Conservation (phyloP, 2,329 filamentous ascomycete species). For the Dryadomyces quercus-mongolicae region DNA sequence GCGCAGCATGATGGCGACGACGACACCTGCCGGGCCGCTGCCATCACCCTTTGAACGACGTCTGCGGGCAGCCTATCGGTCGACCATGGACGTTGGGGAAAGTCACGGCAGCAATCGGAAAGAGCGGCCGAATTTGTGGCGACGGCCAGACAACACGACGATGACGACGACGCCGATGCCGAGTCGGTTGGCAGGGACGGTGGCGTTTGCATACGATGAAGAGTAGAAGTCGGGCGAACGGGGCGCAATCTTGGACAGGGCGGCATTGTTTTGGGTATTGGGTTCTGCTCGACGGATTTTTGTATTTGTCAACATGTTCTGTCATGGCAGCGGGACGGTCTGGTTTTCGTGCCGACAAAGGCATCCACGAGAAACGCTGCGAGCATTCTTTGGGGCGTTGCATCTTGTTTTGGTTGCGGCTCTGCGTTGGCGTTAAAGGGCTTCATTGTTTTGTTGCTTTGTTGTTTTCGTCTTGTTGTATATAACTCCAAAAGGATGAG, state of each 20-base stretch:
- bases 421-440: no score
- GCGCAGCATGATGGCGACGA: constrained; percentile 4
- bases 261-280: neutral
- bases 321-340: no score
- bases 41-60: constrained; percentile 13
- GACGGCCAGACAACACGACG: neutral
- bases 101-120: neutral
- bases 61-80: constrained; percentile 12
- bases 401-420: no score
- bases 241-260: neutral
- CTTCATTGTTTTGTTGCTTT: no score
- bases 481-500: no score
- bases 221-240: neutral
- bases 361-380: no score
- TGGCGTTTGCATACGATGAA: constrained; percentile 10
- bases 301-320: neutral
- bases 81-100: neutral
- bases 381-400: no score
- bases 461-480: no score
- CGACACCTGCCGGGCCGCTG: constrained; percentile 13
- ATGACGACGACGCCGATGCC: neutral
- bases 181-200: constrained; percentile 1
- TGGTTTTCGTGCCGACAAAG: no score
- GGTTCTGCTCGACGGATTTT: no score
- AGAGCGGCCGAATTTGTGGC: neutral